Evolutionary conservation across 2,329 filamentous ascomycete genomes (phyloP), one percentile per base, ranked within the genome.

Genomic region (Aspergillus nomiae): DNA sequence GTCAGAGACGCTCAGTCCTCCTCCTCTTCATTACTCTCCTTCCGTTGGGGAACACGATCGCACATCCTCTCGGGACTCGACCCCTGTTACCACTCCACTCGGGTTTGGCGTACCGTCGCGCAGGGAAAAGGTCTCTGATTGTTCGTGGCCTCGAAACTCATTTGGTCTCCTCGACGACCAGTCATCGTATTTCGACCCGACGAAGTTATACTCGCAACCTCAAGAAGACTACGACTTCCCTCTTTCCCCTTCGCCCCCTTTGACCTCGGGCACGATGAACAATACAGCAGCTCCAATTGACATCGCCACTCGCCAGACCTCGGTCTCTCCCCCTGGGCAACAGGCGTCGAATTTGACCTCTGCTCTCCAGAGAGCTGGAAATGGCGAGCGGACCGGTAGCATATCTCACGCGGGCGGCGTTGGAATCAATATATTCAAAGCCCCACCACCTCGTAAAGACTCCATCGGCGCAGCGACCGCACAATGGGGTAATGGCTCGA

Each of bases 291-390:
- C 82, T 63, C 86, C 87, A 53, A 86, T 89, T 74, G 84, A 89
- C 74, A 88, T 89, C 71, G 78, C 84, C 71, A 81, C 83, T 73
- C 83, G 82, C 70, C 82, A 83, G 80, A 83, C 82, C 67, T 86
- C 85, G 59, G 82, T 86, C 67, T 87, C 85, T 36, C 86, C 87
- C 57, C 85, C 85, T 51, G 79, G 77, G 64, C 85, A 84, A 72
- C 86, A 88, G 75, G 85, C 86, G 14, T 89, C 87, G 41, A 88
- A 87, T 70, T 79, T 89, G 68, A 89, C 86, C 6, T 87, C 85
- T 54, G 86, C 87, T 55, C 77, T 89, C 62, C 85, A 87, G 70
- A 80, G 82, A 60, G 81, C 78, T 51, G 75, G 76, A 41, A 80
- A 76, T 62, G 74, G 76, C 63, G 78, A 80, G 64, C 77, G 77